These are phyloP conservation scores for Myxozyma mucilagina DNA, from an alignment of 805 yeast genomes.

Conservation along the genomic window DNA sequence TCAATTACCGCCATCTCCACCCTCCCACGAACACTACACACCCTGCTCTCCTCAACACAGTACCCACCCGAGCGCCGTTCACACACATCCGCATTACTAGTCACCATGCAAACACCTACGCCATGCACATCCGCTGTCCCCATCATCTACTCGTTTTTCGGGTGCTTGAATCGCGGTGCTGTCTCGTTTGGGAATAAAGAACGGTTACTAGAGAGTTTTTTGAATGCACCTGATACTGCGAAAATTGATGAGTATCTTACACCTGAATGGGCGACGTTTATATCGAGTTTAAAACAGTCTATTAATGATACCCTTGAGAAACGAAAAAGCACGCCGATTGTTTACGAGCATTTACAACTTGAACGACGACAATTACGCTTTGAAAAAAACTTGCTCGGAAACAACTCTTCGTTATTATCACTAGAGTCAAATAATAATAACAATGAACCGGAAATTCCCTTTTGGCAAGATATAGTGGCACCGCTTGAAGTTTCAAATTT, in stretches of 20 bases:
- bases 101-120: too few relatives aligned
- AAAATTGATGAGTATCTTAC: constrained; percentile 3
- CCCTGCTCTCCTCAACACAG: constrained; percentile 8
- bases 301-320: background rate
- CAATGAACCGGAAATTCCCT: background rate
- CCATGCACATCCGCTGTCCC: too few relatives aligned
- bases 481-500: constrained; percentile 12
- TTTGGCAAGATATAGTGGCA: background rate
- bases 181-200: constrained; percentile 1
- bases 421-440: too few relatives aligned
- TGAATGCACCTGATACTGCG: background rate
- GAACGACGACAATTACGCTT: background rate
- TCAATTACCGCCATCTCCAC: constrained; percentile 8
- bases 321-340: background rate
- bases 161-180: constrained; percentile 6
- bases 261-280: constrained; percentile 10
- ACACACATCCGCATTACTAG: too few relatives aligned
- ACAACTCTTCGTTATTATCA: background rate
- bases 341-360: background rate
- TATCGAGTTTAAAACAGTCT: background rate
- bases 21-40: constrained; percentile 27
- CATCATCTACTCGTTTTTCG: constrained; percentile 1
- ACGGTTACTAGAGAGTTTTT: background rate
- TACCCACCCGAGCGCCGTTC: constrained; percentile 16
- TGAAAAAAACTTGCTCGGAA: background rate